Evolutionary conservation across 192 early-diverging fungal species (phyloP), one percentile per base, ranked within the genome.

Genomic region (Coemansia sp.): DNA sequence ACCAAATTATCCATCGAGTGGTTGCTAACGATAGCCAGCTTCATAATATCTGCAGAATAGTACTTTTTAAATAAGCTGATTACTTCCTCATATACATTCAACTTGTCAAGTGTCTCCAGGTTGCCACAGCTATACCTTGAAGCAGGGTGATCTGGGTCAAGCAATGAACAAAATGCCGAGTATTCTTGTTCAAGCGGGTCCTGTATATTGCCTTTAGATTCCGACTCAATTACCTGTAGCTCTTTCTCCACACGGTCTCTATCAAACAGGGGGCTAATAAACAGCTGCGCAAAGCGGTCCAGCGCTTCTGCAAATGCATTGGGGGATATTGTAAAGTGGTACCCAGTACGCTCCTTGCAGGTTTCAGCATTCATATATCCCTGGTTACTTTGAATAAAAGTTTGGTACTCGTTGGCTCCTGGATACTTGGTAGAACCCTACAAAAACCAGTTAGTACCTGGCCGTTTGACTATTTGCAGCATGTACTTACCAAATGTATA

Each of bases 41-140:
- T 92, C 93, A 96, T 97, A 23, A 94, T 60, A 44, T 96, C 94
- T 11, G 92, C 85, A 14, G 91, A 93, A 66, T 98, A 98, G 62
- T 91, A 90, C 47, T 79, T 81, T 2, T 83, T 64, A 63, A 93
- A 87, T 12, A 79, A 64, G 5, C 30, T 3, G 0, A 46, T 14
- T 0, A 68, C 63, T 10, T 36, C 36, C 12, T 85, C 85, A 18
- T 6, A 10, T 5, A 34, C 32, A 34, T 34, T 10, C 32, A 34
- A 9, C 2, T 1, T 34, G 40, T 78, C 76, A 5, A 98, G 70
- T 0, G 93, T 95, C 40, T 91, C 81, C 40, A 90, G 60, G 58
- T 86, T 94, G 3, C 96, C 96, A 3, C 84, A 87, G 20, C 82
- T 85, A 73, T 96, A 96, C 48, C 87, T 84, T 20, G 81, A 82